Conservation (phyloP, 345 rosid genomes). For the Aethionema arabicum region DNA sequence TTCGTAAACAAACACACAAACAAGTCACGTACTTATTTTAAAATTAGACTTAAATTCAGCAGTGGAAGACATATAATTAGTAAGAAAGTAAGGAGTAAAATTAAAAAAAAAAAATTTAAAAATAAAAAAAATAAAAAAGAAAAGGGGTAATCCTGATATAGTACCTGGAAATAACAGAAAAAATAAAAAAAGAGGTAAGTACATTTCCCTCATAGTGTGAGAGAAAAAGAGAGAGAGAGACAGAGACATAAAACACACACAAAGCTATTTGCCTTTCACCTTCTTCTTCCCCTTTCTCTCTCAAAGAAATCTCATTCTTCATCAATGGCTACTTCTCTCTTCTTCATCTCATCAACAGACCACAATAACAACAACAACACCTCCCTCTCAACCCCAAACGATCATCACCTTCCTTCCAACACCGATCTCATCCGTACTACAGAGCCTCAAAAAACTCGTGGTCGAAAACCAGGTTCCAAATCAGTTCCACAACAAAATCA, state of each 20-base stretch:
- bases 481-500: constrained; percentile 28
- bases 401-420: constrained; percentile 14
- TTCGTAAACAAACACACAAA: no score
- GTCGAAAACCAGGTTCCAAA: constrained; percentile 37
- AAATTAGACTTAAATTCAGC: no score
- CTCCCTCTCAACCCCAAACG: constrained; percentile 21
- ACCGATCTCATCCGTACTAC: constrained; percentile 24
- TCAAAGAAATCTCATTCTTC: constrained; percentile 15
- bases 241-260: constrained; percentile 24
- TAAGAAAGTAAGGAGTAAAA: constrained; percentile 11
- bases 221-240: constrained; percentile 19
- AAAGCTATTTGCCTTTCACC: constrained; percentile 22
- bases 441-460: constrained; percentile 27
- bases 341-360: constrained; percentile 19
- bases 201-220: constrained; percentile 30
- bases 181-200: constrained; percentile 27
- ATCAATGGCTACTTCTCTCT: constrained; percentile 38
- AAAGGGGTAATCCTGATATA: constrained; percentile 29
- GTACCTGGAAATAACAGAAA: constrained; percentile 42
- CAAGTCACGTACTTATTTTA: no score
- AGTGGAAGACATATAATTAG: no score
- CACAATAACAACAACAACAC: not conserved
- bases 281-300: constrained; percentile 17
- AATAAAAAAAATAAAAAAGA: not conserved
- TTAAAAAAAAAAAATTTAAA: constrained; percentile 12